Percentiles rank a stretch among this genome's conserved stretches.
Evolutionary conservation across 2,329 filamentous ascomycete genomes (phyloP).

Genomic region (Xylaria sp.): DNA sequence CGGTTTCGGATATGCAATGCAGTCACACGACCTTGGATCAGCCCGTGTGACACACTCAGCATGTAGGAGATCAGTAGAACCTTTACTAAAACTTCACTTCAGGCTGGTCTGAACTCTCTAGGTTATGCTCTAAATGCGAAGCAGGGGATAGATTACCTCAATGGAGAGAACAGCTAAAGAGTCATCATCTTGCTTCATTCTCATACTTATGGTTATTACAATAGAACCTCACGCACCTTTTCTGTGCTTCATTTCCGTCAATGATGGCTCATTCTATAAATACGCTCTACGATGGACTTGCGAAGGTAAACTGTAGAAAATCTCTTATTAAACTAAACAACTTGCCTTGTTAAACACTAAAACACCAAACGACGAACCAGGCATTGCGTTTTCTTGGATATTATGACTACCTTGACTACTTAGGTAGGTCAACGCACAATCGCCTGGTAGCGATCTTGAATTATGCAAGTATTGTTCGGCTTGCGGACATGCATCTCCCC

Average conservation of each 20-base stretch:
- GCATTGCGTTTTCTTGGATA: not conserved
- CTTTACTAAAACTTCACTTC: no score
- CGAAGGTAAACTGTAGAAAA: not conserved
- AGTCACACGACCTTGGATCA: no score
- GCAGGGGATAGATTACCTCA: not conserved
- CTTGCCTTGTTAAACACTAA: not conserved
- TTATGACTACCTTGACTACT: no score
- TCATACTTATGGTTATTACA: not conserved
- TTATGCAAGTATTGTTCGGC: not conserved
- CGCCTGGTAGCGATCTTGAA: not conserved
- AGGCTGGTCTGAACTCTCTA: no score
- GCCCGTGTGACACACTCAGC: no score
- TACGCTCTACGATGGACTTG: not conserved
- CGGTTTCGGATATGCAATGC: no score
- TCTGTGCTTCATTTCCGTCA: not conserved
- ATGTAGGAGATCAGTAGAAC: no score
- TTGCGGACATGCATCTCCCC: not conserved
- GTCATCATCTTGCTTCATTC: not conserved
- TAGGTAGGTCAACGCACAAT: not conserved
- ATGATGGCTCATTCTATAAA: not conserved
- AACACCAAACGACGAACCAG: not conserved
- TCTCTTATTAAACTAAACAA: not conserved
- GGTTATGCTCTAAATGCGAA: not conserved
- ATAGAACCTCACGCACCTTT: not conserved
- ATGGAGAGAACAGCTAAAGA: not conserved